These are phyloP conservation scores for Thelonectria blattea DNA, from an alignment of 2,329 filamentous ascomycete genomes.

Conservation along the genomic window DNA sequence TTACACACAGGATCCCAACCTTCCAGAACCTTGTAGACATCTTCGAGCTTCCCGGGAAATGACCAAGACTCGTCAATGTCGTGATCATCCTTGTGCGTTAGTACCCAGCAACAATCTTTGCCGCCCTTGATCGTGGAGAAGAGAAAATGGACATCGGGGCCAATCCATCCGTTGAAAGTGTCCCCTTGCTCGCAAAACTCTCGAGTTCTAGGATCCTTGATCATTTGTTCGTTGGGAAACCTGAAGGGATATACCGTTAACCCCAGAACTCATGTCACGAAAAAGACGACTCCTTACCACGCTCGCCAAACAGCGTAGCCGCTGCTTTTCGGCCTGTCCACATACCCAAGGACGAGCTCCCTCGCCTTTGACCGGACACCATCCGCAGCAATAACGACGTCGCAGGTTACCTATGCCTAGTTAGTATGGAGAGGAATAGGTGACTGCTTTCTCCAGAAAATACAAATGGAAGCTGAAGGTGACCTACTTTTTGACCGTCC, in stretches of 20 bases:
- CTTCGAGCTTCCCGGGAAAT: constrained; percentile 57
- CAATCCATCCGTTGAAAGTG: constrained; percentile 65
- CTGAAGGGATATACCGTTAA: background rate
- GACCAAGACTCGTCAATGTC: constrained; percentile 62
- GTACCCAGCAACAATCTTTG: constrained; percentile 59
- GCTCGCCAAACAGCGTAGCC: constrained; percentile 60
- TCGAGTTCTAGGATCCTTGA: constrained; percentile 57
- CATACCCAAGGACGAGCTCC: constrained; percentile 17
- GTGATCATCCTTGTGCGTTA: constrained; percentile 58
- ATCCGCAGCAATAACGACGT: constrained; percentile 61
- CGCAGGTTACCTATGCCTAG: constrained; percentile 43
- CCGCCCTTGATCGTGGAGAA: constrained; percentile 59
- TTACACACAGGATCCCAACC: constrained; percentile 46
- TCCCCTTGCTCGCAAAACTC: constrained; percentile 63
- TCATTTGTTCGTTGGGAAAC: constrained; percentile 54
- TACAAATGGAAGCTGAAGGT: too few species aligned
- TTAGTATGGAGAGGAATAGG: constrained; percentile 2
- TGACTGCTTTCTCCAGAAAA: background rate
- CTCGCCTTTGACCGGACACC: constrained; percentile 53
- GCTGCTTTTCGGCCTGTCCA: constrained; percentile 36
- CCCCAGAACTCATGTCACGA: too few species aligned
- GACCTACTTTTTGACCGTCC: constrained; percentile 4
- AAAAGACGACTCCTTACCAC: constrained; percentile 47
- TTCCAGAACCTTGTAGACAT: constrained; percentile 57
- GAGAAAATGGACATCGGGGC: constrained; percentile 62